Conservation (phyloP, 352 stramenopile species). For the Globisporangium paddicum region DNA sequence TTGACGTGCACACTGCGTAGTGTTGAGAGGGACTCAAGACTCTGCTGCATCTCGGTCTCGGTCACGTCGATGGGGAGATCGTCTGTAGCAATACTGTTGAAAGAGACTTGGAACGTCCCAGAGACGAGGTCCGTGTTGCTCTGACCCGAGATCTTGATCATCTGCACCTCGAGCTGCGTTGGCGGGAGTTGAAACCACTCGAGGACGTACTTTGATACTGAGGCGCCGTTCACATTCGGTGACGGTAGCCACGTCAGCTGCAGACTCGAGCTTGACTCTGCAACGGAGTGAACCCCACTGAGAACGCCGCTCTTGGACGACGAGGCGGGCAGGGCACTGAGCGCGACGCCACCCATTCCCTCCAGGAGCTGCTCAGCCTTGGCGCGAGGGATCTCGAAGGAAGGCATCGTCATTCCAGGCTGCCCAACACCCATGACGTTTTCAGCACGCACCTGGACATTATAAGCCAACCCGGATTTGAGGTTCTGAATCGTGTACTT, state of each 20-base stretch:
- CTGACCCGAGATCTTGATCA: constrained; percentile 58
- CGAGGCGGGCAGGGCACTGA: constrained; percentile 38
- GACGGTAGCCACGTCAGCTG: constrained; percentile 54
- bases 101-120: constrained; percentile 79
- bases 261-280: constrained; percentile 31
- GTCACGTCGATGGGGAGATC: constrained; percentile 47
- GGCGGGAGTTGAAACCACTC: constrained; percentile 62
- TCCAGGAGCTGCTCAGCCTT: constrained; percentile 47
- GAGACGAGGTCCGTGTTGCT: constrained; percentile 27
- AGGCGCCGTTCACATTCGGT: constrained; percentile 32
- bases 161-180: constrained; percentile 53
- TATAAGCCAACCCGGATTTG: constrained; percentile 39
- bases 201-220: constrained; percentile 58
- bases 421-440: constrained; percentile 72
- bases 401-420: constrained; percentile 26
- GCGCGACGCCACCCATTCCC: constrained; percentile 43
- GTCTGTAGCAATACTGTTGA: constrained; percentile 40
- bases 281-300: constrained; percentile 20
- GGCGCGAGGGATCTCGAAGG: constrained; percentile 51
- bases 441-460: constrained; percentile 49
- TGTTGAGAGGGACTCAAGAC: constrained; percentile 44
- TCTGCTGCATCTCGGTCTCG: constrained; percentile 59
- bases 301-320: constrained; percentile 10
- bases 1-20: constrained; percentile 79
- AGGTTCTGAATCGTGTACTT: constrained; percentile 66